Base-by-base conservation (phyloP, 148 eudicot genomes). In the Limonium bicolor region DNA sequence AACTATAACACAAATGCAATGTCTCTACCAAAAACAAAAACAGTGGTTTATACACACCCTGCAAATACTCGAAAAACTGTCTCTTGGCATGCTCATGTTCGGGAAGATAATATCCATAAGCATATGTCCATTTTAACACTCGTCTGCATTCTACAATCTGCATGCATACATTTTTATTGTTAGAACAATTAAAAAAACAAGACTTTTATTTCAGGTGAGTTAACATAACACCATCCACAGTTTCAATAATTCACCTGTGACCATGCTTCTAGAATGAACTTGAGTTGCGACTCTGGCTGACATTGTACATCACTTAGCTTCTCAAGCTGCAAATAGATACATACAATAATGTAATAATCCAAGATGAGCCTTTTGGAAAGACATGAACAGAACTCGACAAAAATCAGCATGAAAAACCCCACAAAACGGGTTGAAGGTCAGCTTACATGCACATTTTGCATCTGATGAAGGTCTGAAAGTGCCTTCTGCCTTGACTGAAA, bases 401-500 rank as follows among this genome's bases (percentile, higher is more conserved):
- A n/a, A n/a, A n/a, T n/a, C n/a, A n/a, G n/a, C n/a, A n/a, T n/a
- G n/a, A n/a, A n/a, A n/a, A n/a, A n/a, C n/a, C n/a, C n/a, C n/a
- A n/a, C n/a, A n/a, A 20, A 2, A 22, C 4, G 10, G 13, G 0
- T 60, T 54, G 8, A 11, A 6, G 54, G 17, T n/a, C 29, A 20
- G 20, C 86, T 74, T 72, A 82, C 94, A 55, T 78, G 80, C 46
- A 82, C 86, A 44, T 41, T 58, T 64, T 75, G n/a, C n/a, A n/a
- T n/a, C n/a, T n/a, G n/a, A n/a, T n/a, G n/a, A n/a, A n/a, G n/a
- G n/a, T n/a, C n/a, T 20, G 42, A 68, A 47, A 75, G 65, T 28
- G 82, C 82, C 44, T 75, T 75, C 64, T 78, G 77, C 66, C 94
- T 78, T 31, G 94, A 82, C 94, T 82, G 86, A 59, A 72, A 10